These are phyloP conservation scores for Lecanicillium sp. DNA, from an alignment of 2,329 filamentous ascomycete species.

Conservation along the genomic window DNA sequence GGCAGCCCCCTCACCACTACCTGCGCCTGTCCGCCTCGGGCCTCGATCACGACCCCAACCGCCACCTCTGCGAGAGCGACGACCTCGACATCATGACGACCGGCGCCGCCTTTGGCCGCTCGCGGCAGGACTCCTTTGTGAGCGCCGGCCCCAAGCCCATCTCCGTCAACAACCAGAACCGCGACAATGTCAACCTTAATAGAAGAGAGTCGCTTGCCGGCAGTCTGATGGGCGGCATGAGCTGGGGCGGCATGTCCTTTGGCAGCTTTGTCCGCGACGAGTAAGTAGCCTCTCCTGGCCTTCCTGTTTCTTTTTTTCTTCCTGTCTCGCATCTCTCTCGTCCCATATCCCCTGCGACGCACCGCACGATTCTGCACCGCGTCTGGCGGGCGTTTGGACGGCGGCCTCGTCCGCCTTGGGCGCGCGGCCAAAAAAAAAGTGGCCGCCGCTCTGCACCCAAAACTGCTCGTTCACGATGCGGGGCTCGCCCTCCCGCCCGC, in stretches of 20 bases:
- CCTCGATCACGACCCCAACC: slow-evolving; percentile 5
- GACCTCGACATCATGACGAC: slow-evolving; percentile 43
- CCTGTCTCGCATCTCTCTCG: background rate
- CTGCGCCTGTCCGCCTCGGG: slow-evolving; percentile 10
- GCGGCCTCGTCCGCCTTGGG: no score
- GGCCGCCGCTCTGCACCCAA: no score
- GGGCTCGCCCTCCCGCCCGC: no score
- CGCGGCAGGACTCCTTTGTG: slow-evolving; percentile 58
- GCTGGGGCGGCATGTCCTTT: slow-evolving; percentile 93
- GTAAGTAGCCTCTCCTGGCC: slow-evolving; percentile 50
- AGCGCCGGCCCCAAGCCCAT: slow-evolving; percentile 60
- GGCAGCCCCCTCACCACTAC: no score
- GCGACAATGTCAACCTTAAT: slow-evolving; percentile 48
- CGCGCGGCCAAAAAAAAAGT: no score
- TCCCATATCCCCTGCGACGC: background rate
- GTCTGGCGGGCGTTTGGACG: no score
- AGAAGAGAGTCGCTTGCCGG: slow-evolving; percentile 56
- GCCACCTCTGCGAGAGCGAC: slow-evolving; percentile 15
- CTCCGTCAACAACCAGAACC: slow-evolving; percentile 57
- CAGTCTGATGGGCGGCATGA: slow-evolving; percentile 74
- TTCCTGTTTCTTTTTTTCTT: slow-evolving; percentile 13
- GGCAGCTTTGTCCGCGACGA: slow-evolving; percentile 97
- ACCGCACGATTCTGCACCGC: background rate
- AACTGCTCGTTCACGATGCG: background rate
- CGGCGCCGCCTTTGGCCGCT: slow-evolving; percentile 45